A percentile compares a stretch with the other conserved stretches of the same genome.
phyloP scores from a whole-genome alignment of 306 rosid species.

The Hippophae gyantsensis region DNA sequence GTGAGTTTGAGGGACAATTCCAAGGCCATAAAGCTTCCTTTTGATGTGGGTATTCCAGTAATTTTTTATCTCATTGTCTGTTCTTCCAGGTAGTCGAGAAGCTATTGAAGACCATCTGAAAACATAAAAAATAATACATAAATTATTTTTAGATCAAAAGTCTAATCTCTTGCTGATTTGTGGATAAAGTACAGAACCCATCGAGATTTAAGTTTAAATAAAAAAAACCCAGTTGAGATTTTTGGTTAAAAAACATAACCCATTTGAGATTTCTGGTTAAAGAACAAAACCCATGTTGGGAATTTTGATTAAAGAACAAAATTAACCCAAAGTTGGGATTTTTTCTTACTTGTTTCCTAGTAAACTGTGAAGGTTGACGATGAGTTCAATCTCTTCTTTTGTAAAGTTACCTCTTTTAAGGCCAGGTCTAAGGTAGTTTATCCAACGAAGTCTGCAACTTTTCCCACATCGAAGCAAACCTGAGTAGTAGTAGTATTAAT shows the following conservation, averaged over 20 bases:
- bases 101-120: slow-evolving; percentile 67
- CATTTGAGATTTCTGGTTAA: too few species aligned
- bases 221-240: too few species aligned
- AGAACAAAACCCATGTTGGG: too few species aligned
- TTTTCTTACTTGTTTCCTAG: slow-evolving; percentile 63
- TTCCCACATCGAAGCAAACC: slow-evolving; percentile 70
- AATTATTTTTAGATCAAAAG: too few species aligned
- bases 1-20: slow-evolving; percentile 65
- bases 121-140: neutral
- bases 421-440: slow-evolving; percentile 64
- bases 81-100: slow-evolving; percentile 57
- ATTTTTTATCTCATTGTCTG: slow-evolving; percentile 69
- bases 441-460: slow-evolving; percentile 72
- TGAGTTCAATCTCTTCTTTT: slow-evolving; percentile 59
- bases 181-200: too few species aligned
- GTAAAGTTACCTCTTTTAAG: slow-evolving; percentile 70
- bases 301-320: too few species aligned
- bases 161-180: too few species aligned
- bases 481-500: neutral
- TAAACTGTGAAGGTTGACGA: slow-evolving; percentile 59
- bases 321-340: too few species aligned
- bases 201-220: too few species aligned
- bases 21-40: slow-evolving; percentile 53
- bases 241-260: too few species aligned
- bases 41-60: slow-evolving; percentile 73